Evolutionary conservation across 2,329 filamentous ascomycete genomes (phyloP), one percentile per base, ranked within the genome.

Genomic region (Phialophora verrucosa): DNA sequence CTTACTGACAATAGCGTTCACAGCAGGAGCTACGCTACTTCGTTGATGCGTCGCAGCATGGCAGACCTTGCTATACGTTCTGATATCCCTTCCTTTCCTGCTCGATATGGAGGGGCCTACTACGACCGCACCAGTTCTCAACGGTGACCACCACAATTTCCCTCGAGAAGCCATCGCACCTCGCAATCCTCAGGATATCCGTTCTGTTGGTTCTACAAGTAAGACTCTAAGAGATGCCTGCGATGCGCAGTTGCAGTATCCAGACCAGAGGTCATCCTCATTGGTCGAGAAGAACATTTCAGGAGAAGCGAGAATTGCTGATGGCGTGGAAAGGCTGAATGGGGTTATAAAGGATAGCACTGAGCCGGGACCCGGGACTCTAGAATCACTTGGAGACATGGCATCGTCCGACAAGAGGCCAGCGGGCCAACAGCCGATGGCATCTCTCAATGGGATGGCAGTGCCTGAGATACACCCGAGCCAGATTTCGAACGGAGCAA

Each of bases 31-130:
- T 29, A 50, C 4, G 25, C 47, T 50, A 7, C 11, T 31, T 49
- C 20, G 7, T 11, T 20, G n/a, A 31, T 17, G 57, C 12, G 31
- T 27, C 35, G 42, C 57, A 59, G 57, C 59, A 61, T 61, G 47
- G 59, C 29, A 29, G 44, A 44, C 59, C 49, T 53, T 29, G 29
- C 31, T 10, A 31, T 11, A 20, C 27, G 14, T 11, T 38, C 31
- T 29, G 31, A 12, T 20, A 51, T 20, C n/a, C 51, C n/a, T 51
- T 31, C 47, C 17, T 42, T 17, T 7, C 32, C 59, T 53, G 47
- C 49, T 63, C 63, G 58, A 54, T 42, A 66, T 66, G 63, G 51
- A 64, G 27, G 63, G 60, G 3, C 60, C 61, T 35, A 62, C 58
- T 32, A 38, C 27, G 17, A 42, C 44, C 32, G 51, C 57, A 27